Evolutionary conservation across 345 rosid species (phyloP), one percentile per base, ranked within the genome.

Genomic region (Chamaenerion angustifolium): DNA sequence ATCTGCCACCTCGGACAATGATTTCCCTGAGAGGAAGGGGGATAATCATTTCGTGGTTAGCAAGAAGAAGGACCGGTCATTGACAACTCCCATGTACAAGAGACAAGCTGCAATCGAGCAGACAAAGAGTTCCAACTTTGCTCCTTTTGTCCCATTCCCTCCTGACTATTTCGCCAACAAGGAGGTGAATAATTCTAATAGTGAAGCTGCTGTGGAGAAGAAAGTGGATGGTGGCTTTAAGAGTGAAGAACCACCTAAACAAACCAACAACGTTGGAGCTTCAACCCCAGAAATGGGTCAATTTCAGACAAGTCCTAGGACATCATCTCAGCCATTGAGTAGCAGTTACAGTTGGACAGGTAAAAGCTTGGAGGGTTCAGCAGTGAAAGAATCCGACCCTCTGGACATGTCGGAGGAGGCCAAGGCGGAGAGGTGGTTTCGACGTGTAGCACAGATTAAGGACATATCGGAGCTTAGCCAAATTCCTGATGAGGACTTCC

Each of bases 331-430:
- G 25, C 25, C 37, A 31, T 43, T 14, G 40, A 14, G 6, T 10
- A 73, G 44, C 31, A 49, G 57, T 58, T 60, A 48, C 52, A 63
- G 56, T 51, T 76, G 82, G 85, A 70, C 44, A 14, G 88, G 75
- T 43, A 82, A 78, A 79, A 87, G 90, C 68, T 67, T 88, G 71
- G 96, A 87, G 69, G 96, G 96, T 16, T 92, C 96, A 17, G 80
- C 79, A 10, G 94, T 84, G 48, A 84, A 82, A 58, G 94, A 85
- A 61, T 71, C 86, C 4, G 82, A 88, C 67, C 78, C 85, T 51
- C 54, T 92, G 76, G 98, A 92, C 70, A 84, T 92, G 98, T 92
- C 98, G 0, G 94, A 87, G 77, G 98, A 88, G 81, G 95, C 95
- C 5, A 92, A 88, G 70, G 83, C 98, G 0, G 98, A 88, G 76